Conservation (phyloP, 305 asterid genomes). For the Nicotiana rustica region DNA sequence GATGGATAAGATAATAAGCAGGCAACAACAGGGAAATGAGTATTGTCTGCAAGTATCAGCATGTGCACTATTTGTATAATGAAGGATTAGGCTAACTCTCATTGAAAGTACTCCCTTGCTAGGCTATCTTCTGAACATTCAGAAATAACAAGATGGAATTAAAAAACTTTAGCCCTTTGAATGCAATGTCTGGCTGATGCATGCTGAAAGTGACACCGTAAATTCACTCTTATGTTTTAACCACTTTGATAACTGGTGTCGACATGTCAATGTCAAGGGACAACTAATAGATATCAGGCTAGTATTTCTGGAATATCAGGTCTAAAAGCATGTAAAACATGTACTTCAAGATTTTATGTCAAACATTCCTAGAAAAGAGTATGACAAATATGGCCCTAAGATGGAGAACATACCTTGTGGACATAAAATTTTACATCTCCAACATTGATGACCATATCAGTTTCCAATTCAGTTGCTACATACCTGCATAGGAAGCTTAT, state of each 20-base stretch:
- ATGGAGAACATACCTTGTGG: slow-evolving; percentile 75
- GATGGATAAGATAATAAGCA: background rate
- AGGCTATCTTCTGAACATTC: background rate
- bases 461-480: slow-evolving; percentile 82
- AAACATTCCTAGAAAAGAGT: background rate
- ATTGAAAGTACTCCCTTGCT: background rate
- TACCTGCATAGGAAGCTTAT: slow-evolving; percentile 58
- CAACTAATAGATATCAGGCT: background rate
- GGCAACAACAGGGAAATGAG: slow-evolving; percentile 8
- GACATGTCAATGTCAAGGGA: background rate
- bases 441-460: slow-evolving; percentile 71
- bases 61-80: background rate
- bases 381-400: background rate
- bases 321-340: background rate
- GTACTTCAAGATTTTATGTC: background rate
- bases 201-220: background rate
- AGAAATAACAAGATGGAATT: slow-evolving; percentile 1
- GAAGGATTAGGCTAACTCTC: background rate
- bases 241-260: background rate
- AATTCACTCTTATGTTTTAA: background rate
- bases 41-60: background rate
- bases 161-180: background rate
- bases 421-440: slow-evolving; percentile 83
- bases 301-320: slow-evolving; percentile 12
- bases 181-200: background rate